These are phyloP conservation scores for Colletotrichum agaves DNA, from an alignment of 2,329 filamentous ascomycete species.

Conservation along the genomic window DNA sequence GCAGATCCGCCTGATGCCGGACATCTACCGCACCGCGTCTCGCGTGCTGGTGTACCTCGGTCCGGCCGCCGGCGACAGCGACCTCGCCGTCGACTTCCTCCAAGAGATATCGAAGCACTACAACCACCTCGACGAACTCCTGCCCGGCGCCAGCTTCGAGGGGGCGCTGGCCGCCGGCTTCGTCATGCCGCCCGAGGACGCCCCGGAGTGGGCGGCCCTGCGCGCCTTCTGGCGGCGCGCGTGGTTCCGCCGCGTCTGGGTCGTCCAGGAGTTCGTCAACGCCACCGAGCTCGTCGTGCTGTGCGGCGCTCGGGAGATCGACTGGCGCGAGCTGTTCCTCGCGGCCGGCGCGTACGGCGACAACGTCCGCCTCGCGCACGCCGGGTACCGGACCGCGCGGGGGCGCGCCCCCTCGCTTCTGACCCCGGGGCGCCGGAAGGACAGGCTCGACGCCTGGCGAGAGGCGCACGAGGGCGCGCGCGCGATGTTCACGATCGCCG, in stretches of 20 bases:
- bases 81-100: constrained; percentile 5
- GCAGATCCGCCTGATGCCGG: constrained; percentile 15
- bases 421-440: neutral
- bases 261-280: constrained; percentile 7
- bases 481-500: constrained; percentile 1
- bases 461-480: neutral
- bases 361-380: neutral
- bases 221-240: neutral
- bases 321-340: neutral
- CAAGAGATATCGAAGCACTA: neutral
- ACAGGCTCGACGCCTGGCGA: neutral
- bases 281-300: neutral
- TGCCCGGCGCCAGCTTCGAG: neutral
- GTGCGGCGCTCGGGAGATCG: neutral
- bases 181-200: neutral
- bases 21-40: constrained; percentile 7
- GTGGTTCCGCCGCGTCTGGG: constrained; percentile 9
- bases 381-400: neutral
- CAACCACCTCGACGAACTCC: neutral
- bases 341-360: neutral
- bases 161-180: neutral
- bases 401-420: neutral
- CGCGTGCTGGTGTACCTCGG: constrained; percentile 10
- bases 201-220: neutral
- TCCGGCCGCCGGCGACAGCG: neutral